Conservation (phyloP, 1,284 basidiomycete genomes). For the Chondrostereum purpureum region DNA sequence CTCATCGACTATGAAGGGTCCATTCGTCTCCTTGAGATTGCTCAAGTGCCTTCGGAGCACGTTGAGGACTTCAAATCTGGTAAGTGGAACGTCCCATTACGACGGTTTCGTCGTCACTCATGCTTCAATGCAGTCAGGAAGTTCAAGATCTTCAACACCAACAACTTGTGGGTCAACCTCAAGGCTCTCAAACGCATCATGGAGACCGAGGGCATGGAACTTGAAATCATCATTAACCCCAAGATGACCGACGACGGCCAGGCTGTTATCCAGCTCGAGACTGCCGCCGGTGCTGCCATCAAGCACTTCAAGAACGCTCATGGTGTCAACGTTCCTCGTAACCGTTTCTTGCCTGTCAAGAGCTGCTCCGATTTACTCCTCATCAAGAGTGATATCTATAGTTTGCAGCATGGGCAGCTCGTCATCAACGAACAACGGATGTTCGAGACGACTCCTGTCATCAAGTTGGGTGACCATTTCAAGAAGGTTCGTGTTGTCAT, state of each 20-base stretch:
- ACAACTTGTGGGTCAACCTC: slow-evolving; percentile 97
- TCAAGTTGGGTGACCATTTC: slow-evolving; percentile 94
- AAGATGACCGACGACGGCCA: slow-evolving; percentile 86
- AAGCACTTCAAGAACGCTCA: slow-evolving; percentile 95
- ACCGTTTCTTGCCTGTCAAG: slow-evolving; percentile 96
- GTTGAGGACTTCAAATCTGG: slow-evolving; percentile 97
- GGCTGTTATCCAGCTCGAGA: slow-evolving; percentile 92
- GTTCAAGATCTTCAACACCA: slow-evolving; percentile 97
- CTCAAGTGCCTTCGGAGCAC: slow-evolving; percentile 97
- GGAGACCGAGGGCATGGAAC: slow-evolving; percentile 87
- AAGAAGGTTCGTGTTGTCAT: slow-evolving; percentile 51
- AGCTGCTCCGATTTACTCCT: slow-evolving; percentile 87
- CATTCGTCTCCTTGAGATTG: slow-evolving; percentile 94
- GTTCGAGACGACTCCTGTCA: slow-evolving; percentile 94
- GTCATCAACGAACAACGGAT: slow-evolving; percentile 86
- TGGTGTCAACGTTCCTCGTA: slow-evolving; percentile 97
- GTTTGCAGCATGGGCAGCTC: slow-evolving; percentile 95
- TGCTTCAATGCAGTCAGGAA: slow-evolving; percentile 63
- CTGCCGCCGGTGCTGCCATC: slow-evolving; percentile 95
- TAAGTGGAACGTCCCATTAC: slow-evolving; percentile 16
- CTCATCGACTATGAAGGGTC: slow-evolving; percentile 95
- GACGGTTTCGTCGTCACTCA: slow-evolving; percentile 12
- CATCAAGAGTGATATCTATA: slow-evolving; percentile 97
- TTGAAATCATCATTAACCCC: slow-evolving; percentile 93
- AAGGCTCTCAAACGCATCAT: slow-evolving; percentile 90